phyloP scores from a whole-genome alignment of 306 rosid species.

The Herpetospermum pedunculosum region DNA sequence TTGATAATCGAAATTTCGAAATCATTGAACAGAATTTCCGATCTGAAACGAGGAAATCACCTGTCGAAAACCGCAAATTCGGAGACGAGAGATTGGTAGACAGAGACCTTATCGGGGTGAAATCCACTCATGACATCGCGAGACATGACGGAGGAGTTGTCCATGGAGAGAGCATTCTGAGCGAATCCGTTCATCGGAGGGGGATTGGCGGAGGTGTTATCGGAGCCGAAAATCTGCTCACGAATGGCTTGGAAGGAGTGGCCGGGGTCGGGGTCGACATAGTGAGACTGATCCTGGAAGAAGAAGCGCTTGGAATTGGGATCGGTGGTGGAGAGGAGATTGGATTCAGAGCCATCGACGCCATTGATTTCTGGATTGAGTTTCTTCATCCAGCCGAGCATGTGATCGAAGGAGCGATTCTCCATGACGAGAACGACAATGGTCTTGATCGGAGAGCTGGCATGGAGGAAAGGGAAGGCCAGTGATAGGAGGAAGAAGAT shows the following conservation, averaged over 20 bases:
- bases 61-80: conserved; percentile 86
- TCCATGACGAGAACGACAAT: conserved; percentile 79
- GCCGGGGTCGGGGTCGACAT: conserved; percentile 84
- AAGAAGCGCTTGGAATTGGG: conserved; percentile 39
- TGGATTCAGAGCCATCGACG: conserved; percentile 53
- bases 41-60: conserved; percentile 12
- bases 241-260: conserved; percentile 83
- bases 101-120: conserved; percentile 40
- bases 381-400: conserved; percentile 92
- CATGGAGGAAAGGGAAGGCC: not conserved
- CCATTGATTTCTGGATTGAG: conserved; percentile 66
- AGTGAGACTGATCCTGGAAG: conserved; percentile 35
- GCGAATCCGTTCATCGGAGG: conserved; percentile 86
- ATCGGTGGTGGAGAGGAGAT: conserved; percentile 22
- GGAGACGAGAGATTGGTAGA: conserved; percentile 54
- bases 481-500: conserved; percentile 13
- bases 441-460: conserved; percentile 64
- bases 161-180: conserved; percentile 70
- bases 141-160: conserved; percentile 44
- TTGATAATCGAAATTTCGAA: not conserved
- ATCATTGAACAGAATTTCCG: not conserved
- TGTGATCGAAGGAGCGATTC: conserved; percentile 93
- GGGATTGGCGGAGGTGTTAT: conserved; percentile 23
- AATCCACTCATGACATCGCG: conserved; percentile 71
- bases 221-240: conserved; percentile 71